These are phyloP conservation scores for Pleurotus tuoliensis DNA, from an alignment of 768 basidiomycete genomes.

Conservation along the genomic window DNA sequence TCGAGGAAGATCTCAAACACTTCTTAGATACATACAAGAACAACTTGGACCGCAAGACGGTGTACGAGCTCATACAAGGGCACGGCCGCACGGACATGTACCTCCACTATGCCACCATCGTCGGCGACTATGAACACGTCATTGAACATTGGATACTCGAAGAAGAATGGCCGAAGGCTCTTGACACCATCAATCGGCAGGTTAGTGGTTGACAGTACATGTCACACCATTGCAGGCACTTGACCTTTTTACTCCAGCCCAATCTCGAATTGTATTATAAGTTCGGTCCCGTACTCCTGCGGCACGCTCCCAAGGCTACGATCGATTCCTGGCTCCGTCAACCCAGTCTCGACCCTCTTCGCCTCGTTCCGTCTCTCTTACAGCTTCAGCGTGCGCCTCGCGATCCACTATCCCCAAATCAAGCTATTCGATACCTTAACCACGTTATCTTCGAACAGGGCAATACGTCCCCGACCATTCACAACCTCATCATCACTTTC, in stretches of 20 bases:
- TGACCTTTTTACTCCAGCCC: constrained; percentile 40
- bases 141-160: constrained; percentile 91
- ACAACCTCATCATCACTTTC: constrained; percentile 92
- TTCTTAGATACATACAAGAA: constrained; percentile 93
- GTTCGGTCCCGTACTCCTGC: constrained; percentile 84
- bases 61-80: constrained; percentile 90
- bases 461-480: constrained; percentile 80
- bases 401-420: constrained; percentile 73
- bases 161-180: constrained; percentile 88
- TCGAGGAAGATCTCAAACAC: constrained; percentile 90
- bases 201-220: constrained; percentile 34
- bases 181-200: constrained; percentile 88
- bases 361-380: constrained; percentile 85
- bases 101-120: constrained; percentile 78
- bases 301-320: constrained; percentile 82
- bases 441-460: constrained; percentile 79
- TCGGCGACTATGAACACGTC: constrained; percentile 82
- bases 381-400: constrained; percentile 71
- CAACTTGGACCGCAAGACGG: constrained; percentile 79
- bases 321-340: constrained; percentile 92
- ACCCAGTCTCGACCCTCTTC: constrained; percentile 71
- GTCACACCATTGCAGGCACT: background rate
- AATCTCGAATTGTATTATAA: constrained; percentile 89
- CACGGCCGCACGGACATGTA: constrained; percentile 94
- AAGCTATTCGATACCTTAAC: constrained; percentile 87